A percentile compares a stretch with the other conserved stretches of the same genome.
Evolutionary conservation across 2,329 filamentous ascomycete species (phyloP).

Genomic region (Aquanectria penicillioides): DNA sequence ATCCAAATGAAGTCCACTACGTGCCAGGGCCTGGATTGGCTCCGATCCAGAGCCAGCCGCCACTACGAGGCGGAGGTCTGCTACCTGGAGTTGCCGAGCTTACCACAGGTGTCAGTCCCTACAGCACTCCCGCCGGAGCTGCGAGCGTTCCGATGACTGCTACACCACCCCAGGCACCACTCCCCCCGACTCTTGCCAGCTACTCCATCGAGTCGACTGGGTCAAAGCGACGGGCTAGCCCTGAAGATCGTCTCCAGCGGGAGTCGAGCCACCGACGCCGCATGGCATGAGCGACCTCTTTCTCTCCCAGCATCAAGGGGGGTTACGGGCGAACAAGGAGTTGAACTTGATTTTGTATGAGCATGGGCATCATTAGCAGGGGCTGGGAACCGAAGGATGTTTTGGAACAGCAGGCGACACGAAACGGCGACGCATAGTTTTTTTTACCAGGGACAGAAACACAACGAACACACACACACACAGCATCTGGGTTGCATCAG

Average conservation of each 20-base stretch:
- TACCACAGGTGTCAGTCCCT: conserved; percentile 71
- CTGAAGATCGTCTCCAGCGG: conserved; percentile 53
- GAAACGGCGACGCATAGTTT: conserved; percentile 20
- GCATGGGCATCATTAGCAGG: conserved; percentile 16
- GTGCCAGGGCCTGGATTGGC: conserved; percentile 56
- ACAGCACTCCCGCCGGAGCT: conserved; percentile 59
- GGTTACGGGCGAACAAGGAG: conserved; percentile 25
- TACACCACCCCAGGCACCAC: conserved; percentile 50
- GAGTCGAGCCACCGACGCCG: conserved; percentile 58
- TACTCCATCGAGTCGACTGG: conserved; percentile 53
- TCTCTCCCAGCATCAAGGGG: conserved; percentile 2
- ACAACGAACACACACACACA: conserved; percentile 19
- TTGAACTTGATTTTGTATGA: conserved; percentile 27
- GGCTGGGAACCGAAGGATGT: conserved; percentile 11
- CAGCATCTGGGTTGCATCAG: conserved; percentile 24
- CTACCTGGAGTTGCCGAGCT: conserved; percentile 72
- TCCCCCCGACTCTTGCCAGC: conserved; percentile 46
- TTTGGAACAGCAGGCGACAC: conserved; percentile 21
- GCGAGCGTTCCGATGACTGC: conserved; percentile 43
- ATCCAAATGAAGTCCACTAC: conserved; percentile 46
- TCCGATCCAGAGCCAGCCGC: conserved; percentile 60
- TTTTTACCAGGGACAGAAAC: conserved; percentile 20
- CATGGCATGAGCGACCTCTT: conserved; percentile 35
- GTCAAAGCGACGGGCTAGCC: conserved; percentile 62
- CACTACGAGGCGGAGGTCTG: conserved; percentile 53